Evolutionary conservation across 768 basidiomycete genomes (phyloP).

Genomic region (Phaeotremella skinneri): DNA sequence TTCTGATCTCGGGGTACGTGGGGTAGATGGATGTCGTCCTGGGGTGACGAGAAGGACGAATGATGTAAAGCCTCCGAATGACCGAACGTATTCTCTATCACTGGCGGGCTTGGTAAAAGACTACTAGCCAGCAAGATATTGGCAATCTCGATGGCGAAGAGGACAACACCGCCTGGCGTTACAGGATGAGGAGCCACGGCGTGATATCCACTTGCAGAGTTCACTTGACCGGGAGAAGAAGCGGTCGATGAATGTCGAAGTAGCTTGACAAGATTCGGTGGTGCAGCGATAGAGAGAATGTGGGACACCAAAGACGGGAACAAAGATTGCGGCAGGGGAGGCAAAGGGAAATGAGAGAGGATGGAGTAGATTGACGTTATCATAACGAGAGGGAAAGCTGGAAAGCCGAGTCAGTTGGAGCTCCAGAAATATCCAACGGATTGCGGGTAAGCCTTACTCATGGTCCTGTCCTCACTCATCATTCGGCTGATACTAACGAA

Average conservation of each 20-base stretch:
- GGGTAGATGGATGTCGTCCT: conserved; percentile 9
- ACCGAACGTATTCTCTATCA: conserved; percentile 21
- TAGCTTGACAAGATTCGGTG: conserved; percentile 36
- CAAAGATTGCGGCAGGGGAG: conserved; percentile 4
- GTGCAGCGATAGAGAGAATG: conserved; percentile 23
- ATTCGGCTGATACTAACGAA: conserved; percentile 20
- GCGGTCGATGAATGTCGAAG: conserved; percentile 23
- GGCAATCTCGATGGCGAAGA: conserved; percentile 27
- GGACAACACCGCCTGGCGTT: conserved; percentile 34
- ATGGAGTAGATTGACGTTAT: conserved; percentile 32
- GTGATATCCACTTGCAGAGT: conserved; percentile 7
- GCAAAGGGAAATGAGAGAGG: conserved; percentile 28
- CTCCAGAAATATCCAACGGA: neutral
- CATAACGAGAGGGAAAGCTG: conserved; percentile 40
- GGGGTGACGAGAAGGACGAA: conserved; percentile 2
- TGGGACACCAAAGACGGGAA: conserved; percentile 17
- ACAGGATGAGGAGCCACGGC: conserved; percentile 26
- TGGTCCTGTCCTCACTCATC: conserved; percentile 16
- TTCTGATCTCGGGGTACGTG: conserved; percentile 7
- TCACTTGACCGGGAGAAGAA: conserved; percentile 21
- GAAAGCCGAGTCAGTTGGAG: neutral
- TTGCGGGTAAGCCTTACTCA: conserved; percentile 33
- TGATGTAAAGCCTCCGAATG: conserved; percentile 6
- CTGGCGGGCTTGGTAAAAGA: conserved; percentile 15
- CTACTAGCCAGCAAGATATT: conserved; percentile 32